Evolutionary conservation across 108 stramenopile genomes (phyloP).

Genomic region (Asterionellopsis glacialis): DNA sequence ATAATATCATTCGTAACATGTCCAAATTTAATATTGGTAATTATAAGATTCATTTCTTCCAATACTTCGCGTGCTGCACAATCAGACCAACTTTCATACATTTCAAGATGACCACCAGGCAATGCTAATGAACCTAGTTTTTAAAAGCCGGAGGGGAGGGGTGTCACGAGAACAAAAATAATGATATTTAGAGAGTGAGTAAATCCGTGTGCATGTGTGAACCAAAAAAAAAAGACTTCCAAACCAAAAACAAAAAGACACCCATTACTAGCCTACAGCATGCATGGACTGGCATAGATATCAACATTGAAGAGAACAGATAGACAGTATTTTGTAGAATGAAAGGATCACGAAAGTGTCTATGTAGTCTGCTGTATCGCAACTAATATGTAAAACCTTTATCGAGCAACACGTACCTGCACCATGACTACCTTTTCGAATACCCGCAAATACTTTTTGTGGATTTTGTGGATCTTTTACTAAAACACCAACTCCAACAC

Average conservation of each 20-base stretch:
- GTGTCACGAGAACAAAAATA: too few species aligned
- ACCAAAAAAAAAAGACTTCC: too few species aligned
- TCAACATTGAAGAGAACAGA: too few species aligned
- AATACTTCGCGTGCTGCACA: conserved; percentile 80
- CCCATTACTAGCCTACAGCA: too few species aligned
- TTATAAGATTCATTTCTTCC: conserved; percentile 74
- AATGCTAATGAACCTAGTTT: conserved; percentile 52
- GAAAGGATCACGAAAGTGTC: too few species aligned
- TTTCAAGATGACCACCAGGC: conserved; percentile 85
- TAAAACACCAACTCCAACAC: conserved; percentile 79
- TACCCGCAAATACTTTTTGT: conserved; percentile 58
- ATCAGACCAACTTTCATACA: conserved; percentile 83
- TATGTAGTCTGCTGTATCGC: not conserved
- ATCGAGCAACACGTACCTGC: conserved; percentile 26
- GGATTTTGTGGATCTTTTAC: conserved; percentile 49
- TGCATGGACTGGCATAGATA: too few species aligned
- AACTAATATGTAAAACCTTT: not conserved
- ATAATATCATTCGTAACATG: conserved; percentile 86
- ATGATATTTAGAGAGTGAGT: too few species aligned
- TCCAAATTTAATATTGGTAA: conserved; percentile 46
- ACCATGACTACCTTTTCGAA: conserved; percentile 79
- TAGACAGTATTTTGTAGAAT: too few species aligned
- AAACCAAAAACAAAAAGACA: too few species aligned
- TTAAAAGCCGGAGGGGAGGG: too few species aligned
- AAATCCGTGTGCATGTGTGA: too few species aligned